Evolutionary conservation across 23 red algal genomes (phyloP).

Genomic region (Gracilaria caudata): DNA sequence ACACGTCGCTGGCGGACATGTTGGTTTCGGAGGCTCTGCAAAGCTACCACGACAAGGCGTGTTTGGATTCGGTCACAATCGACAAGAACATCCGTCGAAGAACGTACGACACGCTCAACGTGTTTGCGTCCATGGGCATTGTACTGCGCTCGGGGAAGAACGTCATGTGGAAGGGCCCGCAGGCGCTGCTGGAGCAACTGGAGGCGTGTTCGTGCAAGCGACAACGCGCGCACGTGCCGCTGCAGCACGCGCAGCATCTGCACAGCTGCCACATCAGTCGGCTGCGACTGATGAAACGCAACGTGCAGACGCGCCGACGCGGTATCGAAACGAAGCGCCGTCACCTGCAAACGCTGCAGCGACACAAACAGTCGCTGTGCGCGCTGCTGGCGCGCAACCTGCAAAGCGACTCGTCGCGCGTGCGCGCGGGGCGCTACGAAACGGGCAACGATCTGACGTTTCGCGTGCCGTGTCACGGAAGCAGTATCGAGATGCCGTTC

Average conservation of each 20-base stretch:
- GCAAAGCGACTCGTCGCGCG: constrained; percentile 4
- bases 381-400: constrained; percentile 25
- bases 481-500: constrained; percentile 28
- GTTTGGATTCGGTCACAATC: constrained; percentile 10
- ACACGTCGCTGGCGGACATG: constrained; percentile 37
- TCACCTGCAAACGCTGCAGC: background rate
- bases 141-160: constrained; percentile 70
- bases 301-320: background rate
- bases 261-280: background rate
- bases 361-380: constrained; percentile 3
- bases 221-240: background rate
- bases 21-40: constrained; percentile 34
- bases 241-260: background rate
- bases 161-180: constrained; percentile 70
- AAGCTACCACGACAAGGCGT: background rate
- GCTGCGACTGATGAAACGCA: background rate
- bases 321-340: constrained; percentile 11
- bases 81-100: constrained; percentile 89
- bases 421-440: background rate
- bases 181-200: constrained; percentile 20
- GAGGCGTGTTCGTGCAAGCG: constrained; percentile 13
- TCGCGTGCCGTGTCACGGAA: constrained; percentile 5
- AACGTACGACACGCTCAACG: constrained; percentile 95
- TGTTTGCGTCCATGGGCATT: constrained; percentile 85
- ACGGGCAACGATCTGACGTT: constrained; percentile 2